Base-by-base conservation (phyloP, 139 green algal genomes). In the Chlamydomonas sp. region DNA sequence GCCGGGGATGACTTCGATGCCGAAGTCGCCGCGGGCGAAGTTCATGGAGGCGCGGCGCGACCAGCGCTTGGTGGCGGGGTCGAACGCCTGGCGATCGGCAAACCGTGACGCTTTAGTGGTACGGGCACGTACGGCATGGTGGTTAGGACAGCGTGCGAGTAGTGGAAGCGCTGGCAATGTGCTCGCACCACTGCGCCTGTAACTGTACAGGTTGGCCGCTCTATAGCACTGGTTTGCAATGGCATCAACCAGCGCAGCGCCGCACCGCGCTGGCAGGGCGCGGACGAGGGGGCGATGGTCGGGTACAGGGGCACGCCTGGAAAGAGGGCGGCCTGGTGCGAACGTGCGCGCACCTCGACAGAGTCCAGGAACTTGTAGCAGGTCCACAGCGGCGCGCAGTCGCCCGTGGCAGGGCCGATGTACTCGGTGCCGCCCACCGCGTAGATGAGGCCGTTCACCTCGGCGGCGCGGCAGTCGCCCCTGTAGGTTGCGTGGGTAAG, bases 1-100 rank as follows among this genome's bases (percentile, higher is more conserved):
- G 63, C 78, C 85, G 3, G 88, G 88, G 20, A 95, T 78, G 1
- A 75, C 79, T 9, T 91, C 84, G 9, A 94, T 80, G 5, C 91
- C 89, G 63, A 90, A 90, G 71, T 95, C 92, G 18, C 92, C 92
- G 7, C 90, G 88, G 0, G 91, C 60, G 4, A 63, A 79, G 7
- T 83, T 89, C 91, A 95, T 92, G 83, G 57, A 18, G 0, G 90
- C 84, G 2, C 69, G 62, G 3, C 14, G 5, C 49, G 17, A 18
- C 90, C 90, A 91, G 0, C 14, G 58, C 10, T 74, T 63, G 15
- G 63, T 67, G 12, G 3, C 5, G 0, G 79, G 59, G 64, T 90
- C 69, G 14, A 91, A 84, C 1, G 78, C 63, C 78, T 87, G 83
- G 0, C n/a, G n/a, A 73, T 5, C 14, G 67, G 67, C 14, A 15